Evolutionary conservation across 306 rosid genomes (phyloP), one percentile per base, ranked within the genome.

Genomic region (Castanea crenata): DNA sequence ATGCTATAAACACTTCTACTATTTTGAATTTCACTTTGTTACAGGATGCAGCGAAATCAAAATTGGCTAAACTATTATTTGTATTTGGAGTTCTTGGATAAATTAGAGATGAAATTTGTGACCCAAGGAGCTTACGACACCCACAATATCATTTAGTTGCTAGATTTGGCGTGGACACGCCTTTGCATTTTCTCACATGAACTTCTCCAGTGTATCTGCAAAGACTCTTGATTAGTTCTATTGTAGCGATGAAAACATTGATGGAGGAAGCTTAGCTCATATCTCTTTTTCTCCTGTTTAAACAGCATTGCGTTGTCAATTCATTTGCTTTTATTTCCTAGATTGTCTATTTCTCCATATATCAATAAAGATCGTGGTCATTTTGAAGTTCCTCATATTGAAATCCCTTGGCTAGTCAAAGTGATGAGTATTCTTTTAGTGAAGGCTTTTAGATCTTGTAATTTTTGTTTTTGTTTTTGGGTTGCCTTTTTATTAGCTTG

Each of bases 131-230:
- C 98, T 31, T 93, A 93, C 11, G 99, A 96, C 83, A 96, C 99
- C 52, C 97, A 94, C 79, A 93, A 90, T 79, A 96, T 96, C 80
- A 93, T 96, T 91, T 97, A 96, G 87, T 96, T 98, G 2, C 96
- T 96, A 9, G 99, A 96, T 86, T 91, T 96, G 79, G 99, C 99
- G 23, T 96, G 99, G 99, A 93, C 98, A 25, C 83, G 93, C 80
- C 96, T 96, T 76, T 94, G 98, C 64, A 96, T 96, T 70, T 96
- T 93, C 92, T 98, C 99, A 8, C 99, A 98, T 19, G 98, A 96
- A 85, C 99, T 93, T 81, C 96, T 96, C 87, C 93, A 98, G 85
- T 0, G 91, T 96, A 55, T 98, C 99, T 34, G 94, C 94, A 32
- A 96, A 96, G 90, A 93, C 98, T 57, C 97, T 96, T 32, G 99